Base-by-base conservation (phyloP, 2,329 filamentous ascomycete genomes). In the Mariannaea elegans region DNA sequence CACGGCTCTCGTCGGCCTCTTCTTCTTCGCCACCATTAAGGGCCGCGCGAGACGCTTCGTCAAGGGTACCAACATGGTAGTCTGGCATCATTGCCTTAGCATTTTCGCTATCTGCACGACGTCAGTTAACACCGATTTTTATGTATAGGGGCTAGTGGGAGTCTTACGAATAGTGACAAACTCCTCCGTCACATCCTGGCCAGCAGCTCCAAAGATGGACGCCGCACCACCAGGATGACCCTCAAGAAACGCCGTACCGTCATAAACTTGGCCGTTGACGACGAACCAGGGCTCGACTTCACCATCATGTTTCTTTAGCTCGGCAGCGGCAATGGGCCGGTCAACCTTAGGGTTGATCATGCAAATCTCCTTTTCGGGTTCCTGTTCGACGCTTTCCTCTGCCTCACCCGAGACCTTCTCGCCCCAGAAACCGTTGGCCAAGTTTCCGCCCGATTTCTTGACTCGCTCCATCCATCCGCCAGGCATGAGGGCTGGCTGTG, bases 391-490 rank as follows among this genome's bases (percentile, higher is more conserved):
- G 3, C 70, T 66, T 1, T 75, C 72, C 6, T 80, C 78, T 19
- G 77, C 76, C 57, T 83, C 83, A 1, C 84, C 86, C 3, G 82
- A 81, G 34, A 87, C 75, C 61, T 81, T 87, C 73, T 96, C 92
- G 7, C 93, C 94, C 93, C 94, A 97, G 70, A 88, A 89, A 0
- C 92, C 91, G 66, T 97, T 96, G 7, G 84, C 81, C 16, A 97
- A 79, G 70, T 97, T 88, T 0, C 93, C 92, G 1, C 94, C 93
- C 1, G 83, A 81, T 65, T 92, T 93, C 76, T 96, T 97, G 21
- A 95, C 89, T 14, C 90, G 84, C 70, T 97, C 93, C 94, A 97
- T 97, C 94, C 94, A 97, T 0, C 94, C 94, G 13, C 91, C 91
- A 0, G 90, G 84, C 65, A 89, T 88, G 34, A 93, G 76, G 1